phyloP scores from a whole-genome alignment of 805 yeast species.

The Ogataea henricii region DNA sequence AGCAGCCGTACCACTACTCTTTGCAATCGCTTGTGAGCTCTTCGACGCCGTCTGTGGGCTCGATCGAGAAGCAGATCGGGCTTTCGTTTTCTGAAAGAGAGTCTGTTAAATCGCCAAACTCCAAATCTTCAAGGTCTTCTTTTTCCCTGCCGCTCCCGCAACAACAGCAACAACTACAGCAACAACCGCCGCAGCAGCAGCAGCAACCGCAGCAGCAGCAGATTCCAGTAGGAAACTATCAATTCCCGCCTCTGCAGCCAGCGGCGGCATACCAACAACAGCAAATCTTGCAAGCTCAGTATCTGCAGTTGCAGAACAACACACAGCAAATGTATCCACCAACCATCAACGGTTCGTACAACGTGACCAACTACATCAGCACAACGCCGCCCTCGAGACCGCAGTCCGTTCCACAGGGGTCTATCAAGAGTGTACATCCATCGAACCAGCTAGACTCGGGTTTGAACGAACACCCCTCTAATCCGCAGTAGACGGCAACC shows the following conservation, averaged over 20 bases:
- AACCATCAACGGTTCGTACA: neutral
- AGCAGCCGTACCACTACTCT: constrained; percentile 1
- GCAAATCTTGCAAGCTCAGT: constrained; percentile 2
- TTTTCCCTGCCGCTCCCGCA: neutral
- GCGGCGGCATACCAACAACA: neutral
- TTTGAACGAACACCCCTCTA: neutral
- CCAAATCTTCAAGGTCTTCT: constrained; percentile 1
- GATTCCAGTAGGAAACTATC: neutral
- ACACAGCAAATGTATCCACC: constrained; percentile 8
- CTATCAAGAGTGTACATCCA: neutral
- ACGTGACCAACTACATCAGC: neutral
- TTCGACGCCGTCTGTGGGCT: neutral
- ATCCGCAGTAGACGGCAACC: neutral
- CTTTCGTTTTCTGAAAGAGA: neutral
- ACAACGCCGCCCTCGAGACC: neutral
- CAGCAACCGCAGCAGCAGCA: constrained; percentile 18
- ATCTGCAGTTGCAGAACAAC: constrained; percentile 3
- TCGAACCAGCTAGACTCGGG: neutral
- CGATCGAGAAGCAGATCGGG: neutral
- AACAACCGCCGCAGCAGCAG: constrained; percentile 20
- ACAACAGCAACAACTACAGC: constrained; percentile 15
- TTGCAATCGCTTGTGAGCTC: neutral
- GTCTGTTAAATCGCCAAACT: neutral
- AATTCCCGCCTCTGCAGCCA: neutral
- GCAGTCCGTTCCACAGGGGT: neutral